Conservation (phyloP, 805 yeast genomes). For the Metschnikowia reukaufii region DNA sequence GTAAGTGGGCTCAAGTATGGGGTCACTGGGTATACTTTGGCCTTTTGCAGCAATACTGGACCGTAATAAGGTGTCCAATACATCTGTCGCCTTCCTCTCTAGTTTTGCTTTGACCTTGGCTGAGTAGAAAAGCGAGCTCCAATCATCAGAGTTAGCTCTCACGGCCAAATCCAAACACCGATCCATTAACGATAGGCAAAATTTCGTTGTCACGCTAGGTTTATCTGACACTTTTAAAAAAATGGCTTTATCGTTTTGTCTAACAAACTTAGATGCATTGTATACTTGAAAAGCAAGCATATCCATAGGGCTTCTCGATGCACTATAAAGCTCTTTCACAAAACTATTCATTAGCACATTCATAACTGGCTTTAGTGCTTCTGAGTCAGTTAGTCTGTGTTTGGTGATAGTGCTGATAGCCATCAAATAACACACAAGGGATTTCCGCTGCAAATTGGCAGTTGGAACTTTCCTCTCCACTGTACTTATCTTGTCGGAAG, state of each 20-base stretch:
- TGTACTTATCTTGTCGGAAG: slow-evolving; percentile 74
- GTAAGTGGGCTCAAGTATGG: slow-evolving; percentile 78
- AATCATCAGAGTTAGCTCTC: slow-evolving; percentile 45
- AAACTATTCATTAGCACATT: slow-evolving; percentile 51
- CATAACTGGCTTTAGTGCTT: slow-evolving; percentile 34
- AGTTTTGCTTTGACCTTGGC: slow-evolving; percentile 61
- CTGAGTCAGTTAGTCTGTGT: background rate
- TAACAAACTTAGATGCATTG: slow-evolving; percentile 35
- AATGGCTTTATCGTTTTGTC: slow-evolving; percentile 26
- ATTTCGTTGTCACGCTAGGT: slow-evolving; percentile 21
- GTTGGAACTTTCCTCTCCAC: slow-evolving; percentile 60
- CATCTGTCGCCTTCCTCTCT: slow-evolving; percentile 27
- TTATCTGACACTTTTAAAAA: slow-evolving; percentile 26
- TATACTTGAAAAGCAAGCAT: slow-evolving; percentile 54
- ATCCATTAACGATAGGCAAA: slow-evolving; percentile 41
- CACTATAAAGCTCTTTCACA: slow-evolving; percentile 60
- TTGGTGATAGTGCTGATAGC: slow-evolving; percentile 49
- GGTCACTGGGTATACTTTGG: slow-evolving; percentile 47
- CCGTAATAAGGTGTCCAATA: slow-evolving; percentile 43
- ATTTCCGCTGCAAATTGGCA: slow-evolving; percentile 63
- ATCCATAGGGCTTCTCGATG: slow-evolving; percentile 62
- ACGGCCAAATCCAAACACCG: slow-evolving; percentile 50
- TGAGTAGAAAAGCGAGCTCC: slow-evolving; percentile 60
- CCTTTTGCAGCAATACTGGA: slow-evolving; percentile 46
- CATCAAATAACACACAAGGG: slow-evolving; percentile 73